Evolutionary conservation across 805 yeast genomes (phyloP).

Genomic region (Pichia insulana): DNA sequence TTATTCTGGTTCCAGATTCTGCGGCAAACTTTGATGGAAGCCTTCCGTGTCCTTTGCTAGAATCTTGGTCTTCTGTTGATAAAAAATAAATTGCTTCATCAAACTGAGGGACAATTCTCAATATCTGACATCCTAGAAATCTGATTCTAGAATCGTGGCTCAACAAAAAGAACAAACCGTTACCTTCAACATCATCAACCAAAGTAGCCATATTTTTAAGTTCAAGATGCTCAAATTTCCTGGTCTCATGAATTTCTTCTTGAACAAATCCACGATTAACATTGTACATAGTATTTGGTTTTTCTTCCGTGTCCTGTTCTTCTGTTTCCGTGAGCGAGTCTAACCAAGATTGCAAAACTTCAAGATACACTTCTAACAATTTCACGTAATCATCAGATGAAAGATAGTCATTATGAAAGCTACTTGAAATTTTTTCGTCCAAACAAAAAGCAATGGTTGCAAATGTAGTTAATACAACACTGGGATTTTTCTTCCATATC

Average conservation of each 20-base stretch:
- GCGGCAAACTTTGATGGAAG: constrained; percentile 67
- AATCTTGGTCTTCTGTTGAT: constrained; percentile 17
- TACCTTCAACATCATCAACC: constrained; percentile 92
- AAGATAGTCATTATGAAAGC: constrained; percentile 48
- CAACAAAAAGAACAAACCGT: constrained; percentile 84
- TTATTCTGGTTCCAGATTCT: constrained; percentile 65
- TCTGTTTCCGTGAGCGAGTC: constrained; percentile 42
- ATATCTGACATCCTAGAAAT: constrained; percentile 63
- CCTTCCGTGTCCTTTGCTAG: constrained; percentile 37
- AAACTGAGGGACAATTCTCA: constrained; percentile 74
- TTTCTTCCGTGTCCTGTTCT: constrained; percentile 20
- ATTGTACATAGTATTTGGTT: constrained; percentile 28
- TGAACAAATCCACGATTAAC: constrained; percentile 28
- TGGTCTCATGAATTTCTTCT: constrained; percentile 34
- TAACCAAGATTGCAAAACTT: constrained; percentile 76
- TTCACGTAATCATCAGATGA: constrained; percentile 53
- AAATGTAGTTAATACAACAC: constrained; percentile 60
- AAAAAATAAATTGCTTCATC: constrained; percentile 68
- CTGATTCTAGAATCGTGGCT: constrained; percentile 77
- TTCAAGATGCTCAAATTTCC: constrained; percentile 55
- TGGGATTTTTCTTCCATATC: constrained; percentile 62
- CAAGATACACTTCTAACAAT: constrained; percentile 64
- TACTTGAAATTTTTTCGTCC: constrained; percentile 56
- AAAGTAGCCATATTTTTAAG: constrained; percentile 74
- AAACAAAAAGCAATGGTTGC: constrained; percentile 72